phyloP scores from a whole-genome alignment of 1,284 basidiomycete genomes.

The Melampsora americana region DNA sequence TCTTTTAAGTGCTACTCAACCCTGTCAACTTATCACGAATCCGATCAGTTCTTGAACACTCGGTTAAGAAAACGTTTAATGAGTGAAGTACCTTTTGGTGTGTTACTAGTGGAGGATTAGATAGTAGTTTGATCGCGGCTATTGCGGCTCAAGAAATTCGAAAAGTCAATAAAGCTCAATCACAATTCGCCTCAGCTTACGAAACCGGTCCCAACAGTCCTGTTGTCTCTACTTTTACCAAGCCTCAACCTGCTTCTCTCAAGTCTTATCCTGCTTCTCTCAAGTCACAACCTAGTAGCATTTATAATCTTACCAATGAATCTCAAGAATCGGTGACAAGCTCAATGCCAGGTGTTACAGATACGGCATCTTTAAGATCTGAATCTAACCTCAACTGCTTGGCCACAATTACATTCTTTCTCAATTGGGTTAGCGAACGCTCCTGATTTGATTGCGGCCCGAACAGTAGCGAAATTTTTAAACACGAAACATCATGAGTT shows the following conservation, averaged over 20 bases:
- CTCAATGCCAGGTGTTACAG: slow-evolving; percentile 55
- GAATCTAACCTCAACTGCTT: slow-evolving; percentile 72
- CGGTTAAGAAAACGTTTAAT: slow-evolving; percentile 94
- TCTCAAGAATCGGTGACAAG: slow-evolving; percentile 37
- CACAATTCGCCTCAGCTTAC: slow-evolving; percentile 49
- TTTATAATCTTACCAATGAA: slow-evolving; percentile 26
- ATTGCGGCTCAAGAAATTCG: slow-evolving; percentile 97
- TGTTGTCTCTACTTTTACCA: too few relatives aligned
- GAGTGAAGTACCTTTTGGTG: slow-evolving; percentile 98
- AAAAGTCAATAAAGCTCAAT: slow-evolving; percentile 77
- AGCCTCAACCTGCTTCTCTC: slow-evolving; percentile 8
- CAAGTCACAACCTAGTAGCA: slow-evolving; percentile 50
- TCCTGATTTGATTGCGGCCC: slow-evolving; percentile 89
- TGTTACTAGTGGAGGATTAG: slow-evolving; percentile 87
- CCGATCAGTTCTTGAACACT: slow-evolving; percentile 79
- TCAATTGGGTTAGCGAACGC: slow-evolving; percentile 94
- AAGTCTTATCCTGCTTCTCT: slow-evolving; percentile 12
- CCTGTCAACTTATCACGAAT: slow-evolving; percentile 69
- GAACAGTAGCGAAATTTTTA: slow-evolving; percentile 87
- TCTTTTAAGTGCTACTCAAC: slow-evolving; percentile 63
- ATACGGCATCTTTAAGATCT: slow-evolving; percentile 47
- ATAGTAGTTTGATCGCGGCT: slow-evolving; percentile 91
- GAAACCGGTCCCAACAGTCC: slow-evolving; percentile 26
- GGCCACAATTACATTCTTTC: slow-evolving; percentile 98
- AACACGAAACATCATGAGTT: slow-evolving; percentile 97